phyloP scores from a whole-genome alignment of 257 asterid species.

The Solanum medicagineum region DNA sequence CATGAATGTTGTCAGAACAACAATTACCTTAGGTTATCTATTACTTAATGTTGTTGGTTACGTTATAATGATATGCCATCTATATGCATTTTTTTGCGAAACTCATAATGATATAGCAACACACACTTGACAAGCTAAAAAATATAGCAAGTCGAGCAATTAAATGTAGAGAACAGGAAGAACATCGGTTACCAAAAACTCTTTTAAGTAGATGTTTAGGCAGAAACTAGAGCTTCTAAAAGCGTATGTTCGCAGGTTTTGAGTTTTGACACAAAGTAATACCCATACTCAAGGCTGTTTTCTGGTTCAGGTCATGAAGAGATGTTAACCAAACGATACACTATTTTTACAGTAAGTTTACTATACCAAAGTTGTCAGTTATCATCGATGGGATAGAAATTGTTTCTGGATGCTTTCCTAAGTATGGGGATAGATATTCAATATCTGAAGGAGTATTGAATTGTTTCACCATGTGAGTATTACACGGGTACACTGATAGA shows the following conservation, averaged over 20 bases:
- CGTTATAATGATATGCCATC: no score
- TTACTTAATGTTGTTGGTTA: no score
- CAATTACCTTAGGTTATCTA: no score
- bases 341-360: neutral
- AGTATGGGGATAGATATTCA: neutral
- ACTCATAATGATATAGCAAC: no score
- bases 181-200: conserved; percentile 13
- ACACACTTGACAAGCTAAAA: no score
- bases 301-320: neutral
- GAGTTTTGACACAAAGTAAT: neutral
- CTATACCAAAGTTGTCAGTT: neutral
- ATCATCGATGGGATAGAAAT: neutral
- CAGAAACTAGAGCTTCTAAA: neutral
- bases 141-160: neutral
- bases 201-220: neutral
- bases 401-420: neutral
- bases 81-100: no score
- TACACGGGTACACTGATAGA: neutral
- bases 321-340: neutral
- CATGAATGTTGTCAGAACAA: no score
- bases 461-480: neutral
- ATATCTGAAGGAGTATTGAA: neutral
- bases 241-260: neutral
- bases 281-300: neutral
- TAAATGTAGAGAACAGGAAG: neutral